Percentiles rank a stretch among this genome's conserved stretches.
Conservation (phyloP, 2,329 filamentous ascomycete species). For the Nemania abortiva region DNA sequence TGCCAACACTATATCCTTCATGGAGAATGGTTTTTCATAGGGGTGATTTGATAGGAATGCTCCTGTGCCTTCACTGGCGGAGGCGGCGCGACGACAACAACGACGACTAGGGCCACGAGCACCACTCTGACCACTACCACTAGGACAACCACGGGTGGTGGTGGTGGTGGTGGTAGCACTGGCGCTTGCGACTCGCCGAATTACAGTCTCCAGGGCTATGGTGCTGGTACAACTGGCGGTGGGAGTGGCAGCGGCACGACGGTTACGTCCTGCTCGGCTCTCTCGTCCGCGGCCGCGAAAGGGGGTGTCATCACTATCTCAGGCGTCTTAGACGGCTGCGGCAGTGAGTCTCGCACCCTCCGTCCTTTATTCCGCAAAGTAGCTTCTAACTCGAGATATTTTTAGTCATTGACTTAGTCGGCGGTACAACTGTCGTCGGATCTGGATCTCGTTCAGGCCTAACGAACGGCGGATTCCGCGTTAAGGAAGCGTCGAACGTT, state of each 20-base stretch:
- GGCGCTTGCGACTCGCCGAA: conserved; percentile 38
- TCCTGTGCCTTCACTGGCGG: conserved; percentile 48
- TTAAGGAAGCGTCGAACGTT: conserved; percentile 64
- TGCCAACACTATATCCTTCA: background rate
- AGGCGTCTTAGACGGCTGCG: conserved; percentile 58
- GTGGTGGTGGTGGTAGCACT: conserved; percentile 37
- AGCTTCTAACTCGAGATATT: conserved; percentile 3
- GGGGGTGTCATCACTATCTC: conserved; percentile 61
- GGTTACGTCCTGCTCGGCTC: conserved; percentile 58
- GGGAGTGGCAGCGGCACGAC: conserved; percentile 59
- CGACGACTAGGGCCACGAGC: conserved; percentile 29
- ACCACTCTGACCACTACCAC: conserved; percentile 42
- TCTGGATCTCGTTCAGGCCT: conserved; percentile 56
- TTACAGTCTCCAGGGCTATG: conserved; percentile 52
- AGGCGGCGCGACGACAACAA: conserved; percentile 39
- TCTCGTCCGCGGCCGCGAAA: conserved; percentile 53
- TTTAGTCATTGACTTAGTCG: conserved; percentile 57
- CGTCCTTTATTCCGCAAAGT: background rate
- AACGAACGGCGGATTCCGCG: conserved; percentile 59
- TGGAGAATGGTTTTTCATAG: conserved; percentile 13
- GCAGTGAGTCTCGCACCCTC: conserved; percentile 38
- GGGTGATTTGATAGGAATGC: conserved; percentile 41
- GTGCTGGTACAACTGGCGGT: conserved; percentile 59
- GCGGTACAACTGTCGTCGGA: conserved; percentile 65
- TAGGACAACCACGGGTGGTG: conserved; percentile 31